phyloP scores from a whole-genome alignment of 2,329 filamentous ascomycete genomes.

The Colletotrichum salicis region DNA sequence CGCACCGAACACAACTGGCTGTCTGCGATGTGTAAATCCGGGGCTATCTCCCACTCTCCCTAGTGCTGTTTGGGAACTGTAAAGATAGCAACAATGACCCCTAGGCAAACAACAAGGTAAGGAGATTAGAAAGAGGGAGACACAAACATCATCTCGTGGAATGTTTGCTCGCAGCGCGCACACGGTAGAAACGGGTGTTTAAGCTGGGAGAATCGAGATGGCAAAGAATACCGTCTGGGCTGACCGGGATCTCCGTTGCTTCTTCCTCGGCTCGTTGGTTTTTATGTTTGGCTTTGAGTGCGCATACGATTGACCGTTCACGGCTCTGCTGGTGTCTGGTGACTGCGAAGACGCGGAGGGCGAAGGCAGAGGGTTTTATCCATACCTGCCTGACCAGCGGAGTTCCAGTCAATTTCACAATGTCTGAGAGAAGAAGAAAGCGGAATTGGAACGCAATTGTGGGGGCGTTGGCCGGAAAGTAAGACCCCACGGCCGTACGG shows the following conservation, averaged over 20 bases:
- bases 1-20: background rate
- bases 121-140: background rate
- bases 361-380: background rate
- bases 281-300: background rate
- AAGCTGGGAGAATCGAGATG: background rate
- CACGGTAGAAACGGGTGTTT: background rate
- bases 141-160: background rate
- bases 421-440: constrained; percentile 3
- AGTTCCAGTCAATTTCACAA: background rate
- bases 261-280: background rate
- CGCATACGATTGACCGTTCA: background rate
- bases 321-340: background rate
- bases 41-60: background rate
- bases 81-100: background rate
- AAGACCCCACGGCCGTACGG: background rate
- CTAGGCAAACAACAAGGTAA: background rate
- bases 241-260: background rate
- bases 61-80: background rate
- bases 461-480: background rate
- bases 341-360: background rate
- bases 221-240: background rate
- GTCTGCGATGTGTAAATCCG: background rate
- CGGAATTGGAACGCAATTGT: background rate
- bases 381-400: background rate
- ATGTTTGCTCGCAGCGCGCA: background rate